Base-by-base conservation (phyloP, 345 rosid genomes). In the Fremontodendron californicum region DNA sequence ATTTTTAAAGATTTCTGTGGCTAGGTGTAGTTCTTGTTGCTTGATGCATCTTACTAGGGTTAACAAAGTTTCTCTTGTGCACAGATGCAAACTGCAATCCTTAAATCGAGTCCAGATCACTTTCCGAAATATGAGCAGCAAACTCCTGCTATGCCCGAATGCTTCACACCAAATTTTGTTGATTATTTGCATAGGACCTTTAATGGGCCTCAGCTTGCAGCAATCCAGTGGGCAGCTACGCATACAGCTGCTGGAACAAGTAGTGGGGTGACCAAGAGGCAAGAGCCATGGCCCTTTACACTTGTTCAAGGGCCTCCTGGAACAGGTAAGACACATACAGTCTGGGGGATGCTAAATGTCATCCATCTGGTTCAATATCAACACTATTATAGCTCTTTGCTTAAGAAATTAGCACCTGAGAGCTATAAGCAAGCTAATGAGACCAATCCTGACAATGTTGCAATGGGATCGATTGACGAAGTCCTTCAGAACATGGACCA, bases 271-370 rank as follows among this genome's bases (percentile, higher is more conserved):
- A 80, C 93, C 48, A 93, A 93, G 90, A 90, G 87, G 84, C 96
- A 91, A 85, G 98, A 92, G 77, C 99, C 99, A 15, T 93, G 99
- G 99, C 99, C 99, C 46, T 96, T 96, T 65, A 96, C 99, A 57
- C 98, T 96, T 71, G 99, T 96, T 75, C 99, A 96, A 74, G 99
- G 99, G 46, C 99, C 99, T 77, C 99, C 99, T 21, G 99, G 99
- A 80, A 96, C 99, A 52, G 99, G 99, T 81, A 96, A 96, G 92
- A 96, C 99, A 1, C 99, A 96, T 77, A 96, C 98, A 16, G 99
- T 96, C 18, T 91, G 98, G 97, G 99, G 99, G 80, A 96, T 96
- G 99, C 88, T 96, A 78, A 96, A 96, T 90, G 99, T 96, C 72
- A 96, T 96, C 83, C 99, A 96, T 86, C 84, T 96, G 88, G 99